phyloP scores from a whole-genome alignment of 768 basidiomycete genomes.

The Aureoboletus auriporus region DNA sequence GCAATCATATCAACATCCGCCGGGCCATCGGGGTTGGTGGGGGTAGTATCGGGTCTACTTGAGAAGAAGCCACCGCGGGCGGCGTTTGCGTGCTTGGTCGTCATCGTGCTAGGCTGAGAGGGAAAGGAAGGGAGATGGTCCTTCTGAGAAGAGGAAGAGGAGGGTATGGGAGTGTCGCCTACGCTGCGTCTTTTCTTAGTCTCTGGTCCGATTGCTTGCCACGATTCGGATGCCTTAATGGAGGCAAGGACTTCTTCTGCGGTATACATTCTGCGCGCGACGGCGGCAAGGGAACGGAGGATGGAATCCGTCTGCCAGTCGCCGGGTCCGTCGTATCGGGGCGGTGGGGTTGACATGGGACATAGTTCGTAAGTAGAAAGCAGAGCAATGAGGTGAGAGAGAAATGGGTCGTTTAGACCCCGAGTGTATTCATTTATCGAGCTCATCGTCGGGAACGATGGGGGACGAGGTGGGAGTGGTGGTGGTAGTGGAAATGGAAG shows the following conservation, averaged over 20 bases:
- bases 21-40: constrained; percentile 7
- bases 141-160: constrained; percentile 26
- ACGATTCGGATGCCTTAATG: constrained; percentile 36
- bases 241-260: constrained; percentile 47
- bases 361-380: constrained; percentile 59
- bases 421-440: constrained; percentile 23
- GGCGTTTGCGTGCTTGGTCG: constrained; percentile 11
- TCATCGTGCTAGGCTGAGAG: constrained; percentile 25
- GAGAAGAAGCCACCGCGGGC: constrained; percentile 20
- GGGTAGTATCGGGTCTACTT: constrained; percentile 19
- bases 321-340: constrained; percentile 51
- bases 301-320: constrained; percentile 60
- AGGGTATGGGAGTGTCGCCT: constrained; percentile 35
- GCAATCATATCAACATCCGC: constrained; percentile 28
- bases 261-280: constrained; percentile 51
- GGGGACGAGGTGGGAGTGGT: constrained; percentile 5
- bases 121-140: constrained; percentile 7
- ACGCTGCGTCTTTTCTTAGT: constrained; percentile 44
- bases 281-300: constrained; percentile 44
- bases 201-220: constrained; percentile 34
- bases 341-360: constrained; percentile 45
- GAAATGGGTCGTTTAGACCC: constrained; percentile 35
- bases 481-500: not conserved
- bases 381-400: constrained; percentile 53
- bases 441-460: constrained; percentile 31